Conservation (phyloP, 1,139 yeast genomes). For the Magnusiomyces paraingens region DNA sequence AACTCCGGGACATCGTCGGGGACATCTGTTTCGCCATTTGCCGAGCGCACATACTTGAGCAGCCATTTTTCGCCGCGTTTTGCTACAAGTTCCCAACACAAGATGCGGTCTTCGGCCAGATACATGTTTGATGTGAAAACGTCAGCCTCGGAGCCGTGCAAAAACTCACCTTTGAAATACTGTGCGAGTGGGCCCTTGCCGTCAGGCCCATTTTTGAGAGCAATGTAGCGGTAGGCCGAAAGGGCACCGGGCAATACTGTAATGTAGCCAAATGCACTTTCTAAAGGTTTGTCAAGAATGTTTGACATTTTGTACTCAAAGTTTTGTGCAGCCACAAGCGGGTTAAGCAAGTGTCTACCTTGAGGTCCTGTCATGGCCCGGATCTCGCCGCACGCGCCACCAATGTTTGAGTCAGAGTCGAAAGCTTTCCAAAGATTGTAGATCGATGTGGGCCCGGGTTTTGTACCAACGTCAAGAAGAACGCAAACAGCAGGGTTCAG, state of each 20-base stretch:
- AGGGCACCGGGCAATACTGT: slow-evolving; percentile 94
- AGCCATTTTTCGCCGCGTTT: slow-evolving; percentile 86
- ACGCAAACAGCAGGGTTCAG: slow-evolving; percentile 82
- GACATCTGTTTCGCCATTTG: slow-evolving; percentile 96
- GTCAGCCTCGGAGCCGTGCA: slow-evolving; percentile 53
- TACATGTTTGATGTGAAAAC: slow-evolving; percentile 97
- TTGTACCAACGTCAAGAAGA: slow-evolving; percentile 89
- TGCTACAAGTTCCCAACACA: slow-evolving; percentile 96
- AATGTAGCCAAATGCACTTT: slow-evolving; percentile 87
- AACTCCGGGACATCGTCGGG: slow-evolving; percentile 90
- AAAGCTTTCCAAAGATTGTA: slow-evolving; percentile 96
- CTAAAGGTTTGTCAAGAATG: slow-evolving; percentile 90
- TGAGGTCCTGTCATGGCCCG: slow-evolving; percentile 88
- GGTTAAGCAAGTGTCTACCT: slow-evolving; percentile 74
- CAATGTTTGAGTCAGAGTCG: slow-evolving; percentile 91
- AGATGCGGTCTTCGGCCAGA: slow-evolving; percentile 91
- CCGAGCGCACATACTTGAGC: slow-evolving; percentile 83
- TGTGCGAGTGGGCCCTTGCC: slow-evolving; percentile 90
- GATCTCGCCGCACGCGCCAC: slow-evolving; percentile 98
- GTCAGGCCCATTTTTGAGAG: slow-evolving; percentile 74
- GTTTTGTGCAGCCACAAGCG: slow-evolving; percentile 92
- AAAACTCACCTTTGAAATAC: slow-evolving; percentile 82
- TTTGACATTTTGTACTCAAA: slow-evolving; percentile 96
- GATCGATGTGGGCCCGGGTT: slow-evolving; percentile 77
- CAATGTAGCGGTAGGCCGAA: slow-evolving; percentile 88